Base-by-base conservation (phyloP, 2,329 filamentous ascomycete genomes). In the Colletotrichum chlorophyti region DNA sequence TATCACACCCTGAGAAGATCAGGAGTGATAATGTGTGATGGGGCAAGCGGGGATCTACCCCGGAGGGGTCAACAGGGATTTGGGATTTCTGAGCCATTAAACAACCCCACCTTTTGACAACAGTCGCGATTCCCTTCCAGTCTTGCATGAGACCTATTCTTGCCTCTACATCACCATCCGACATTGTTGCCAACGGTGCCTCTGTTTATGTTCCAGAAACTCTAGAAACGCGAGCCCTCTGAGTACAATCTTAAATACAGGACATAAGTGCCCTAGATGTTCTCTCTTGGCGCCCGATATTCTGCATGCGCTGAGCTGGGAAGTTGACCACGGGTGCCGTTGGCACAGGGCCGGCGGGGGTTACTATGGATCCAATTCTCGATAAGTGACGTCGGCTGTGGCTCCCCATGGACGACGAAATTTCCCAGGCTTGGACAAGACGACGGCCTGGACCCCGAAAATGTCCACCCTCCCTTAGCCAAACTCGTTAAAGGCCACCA, bases 311-410 rank as follows among this genome's bases (percentile, higher is more conserved):
- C 31, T 21, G 6, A 32, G 32, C 42, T 31, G 51, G 37, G 31
- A 34, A 32, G n/a, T 31, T 29, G 55, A 23, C 21, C 26, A 42
- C 31, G 43, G 49, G 19, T 29, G 23, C 43, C 34, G 27, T 17
- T 43, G 35, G 17, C 23, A 31, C n/a, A n/a, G n/a, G 23, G 11
- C 31, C 27, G 10, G 23, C 15, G 24, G 37, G 17, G 17, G n/a
- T n/a, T n/a, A n/a, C n/a, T n/a, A n/a, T n/a, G n/a, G 19, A 52
- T 40, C 27, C 49, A 52, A 29, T 23, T 43, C 19, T 52, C 21
- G 27, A 19, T 38, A 31, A 55, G 51, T 49, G 51, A 55, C 43
- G 55, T 59, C 51, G 51, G 42, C 38, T 34, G 26, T 50, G 27
- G 51, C 31, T 49, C 53, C n/a, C n/a, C 31, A 27, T 45, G 31